Evolutionary conservation across 306 rosid genomes (phyloP).

Genomic region (Pachyrhizus erosus): DNA sequence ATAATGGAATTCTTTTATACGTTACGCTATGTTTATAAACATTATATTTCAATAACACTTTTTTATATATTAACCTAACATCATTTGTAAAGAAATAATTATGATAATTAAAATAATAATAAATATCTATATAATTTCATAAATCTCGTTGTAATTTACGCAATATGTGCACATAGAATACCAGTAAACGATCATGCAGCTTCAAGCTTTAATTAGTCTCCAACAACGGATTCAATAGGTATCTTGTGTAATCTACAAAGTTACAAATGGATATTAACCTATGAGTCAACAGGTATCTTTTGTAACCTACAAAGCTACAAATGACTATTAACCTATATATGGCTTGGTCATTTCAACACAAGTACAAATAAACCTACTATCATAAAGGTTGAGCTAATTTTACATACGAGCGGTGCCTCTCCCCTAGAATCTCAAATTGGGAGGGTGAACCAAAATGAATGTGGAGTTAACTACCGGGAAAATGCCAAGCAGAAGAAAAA

Average conservation of each 20-base stretch:
- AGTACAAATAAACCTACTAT: slow-evolving; percentile 2
- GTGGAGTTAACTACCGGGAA: slow-evolving; percentile 23
- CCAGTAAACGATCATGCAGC: neutral
- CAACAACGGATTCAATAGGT: neutral
- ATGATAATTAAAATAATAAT: too few relatives aligned
- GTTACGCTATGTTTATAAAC: too few relatives aligned
- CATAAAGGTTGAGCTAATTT: slow-evolving; percentile 33
- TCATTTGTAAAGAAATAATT: too few relatives aligned
- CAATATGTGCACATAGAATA: neutral
- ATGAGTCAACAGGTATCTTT: neutral
- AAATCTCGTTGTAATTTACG: too few relatives aligned
- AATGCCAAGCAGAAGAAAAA: slow-evolving; percentile 1
- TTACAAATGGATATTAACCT: neutral
- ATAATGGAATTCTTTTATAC: too few relatives aligned
- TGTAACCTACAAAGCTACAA: neutral
- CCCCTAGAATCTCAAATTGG: slow-evolving; percentile 25
- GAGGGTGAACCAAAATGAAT: slow-evolving; percentile 24
- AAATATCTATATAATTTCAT: too few relatives aligned
- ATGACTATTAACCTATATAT: neutral
- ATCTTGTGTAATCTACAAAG: neutral
- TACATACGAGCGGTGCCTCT: slow-evolving; percentile 7
- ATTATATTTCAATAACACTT: too few relatives aligned
- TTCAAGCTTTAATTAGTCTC: neutral
- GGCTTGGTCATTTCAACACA: neutral
- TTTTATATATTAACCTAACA: too few relatives aligned